Evolutionary conservation across 768 basidiomycete species (phyloP), one percentile per base, ranked within the genome.

Genomic region (Boletus subcaerulescens): DNA sequence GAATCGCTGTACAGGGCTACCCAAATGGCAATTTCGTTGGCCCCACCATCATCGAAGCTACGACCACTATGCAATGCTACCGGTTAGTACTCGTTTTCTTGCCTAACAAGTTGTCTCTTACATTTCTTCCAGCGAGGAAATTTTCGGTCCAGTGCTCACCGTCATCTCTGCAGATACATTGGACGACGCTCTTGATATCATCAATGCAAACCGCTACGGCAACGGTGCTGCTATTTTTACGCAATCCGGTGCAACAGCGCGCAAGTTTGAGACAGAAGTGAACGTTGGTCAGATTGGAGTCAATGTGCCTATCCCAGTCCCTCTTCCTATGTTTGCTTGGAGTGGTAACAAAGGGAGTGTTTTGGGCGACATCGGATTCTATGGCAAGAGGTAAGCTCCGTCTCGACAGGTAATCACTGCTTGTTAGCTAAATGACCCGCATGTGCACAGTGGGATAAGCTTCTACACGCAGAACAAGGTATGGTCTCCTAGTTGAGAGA

Each of bases 391-490:
- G 88, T 86, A 58, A 57, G 76, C 59, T 38, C 32, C 15, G 2
- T 53, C 41, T 10, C 14, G 3, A 12, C 32, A 45, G 12, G 8
- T 40, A 18, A 29, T 33, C 22, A 44, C 32, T 18, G n/a, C 17
- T 17, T 32, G 45, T 14, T 22, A 12, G 14, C 24, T 45, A 55
- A 41, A 51, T 52, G 22, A 60, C 20, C 9, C 26, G 48, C 18
- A 24, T 29, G 15, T 45, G 48, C 29, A 7, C 63, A 88, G 90
- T 59, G 95, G 91, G 24, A 81, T 98, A 73, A 91, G 91, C 70
- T 98, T 98, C 76, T 98, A 94, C 69, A 98, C 96, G 4, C 89
- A 94, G 71, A 88, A 93, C 71, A 98, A 97, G 85, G 88, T 83
- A 60, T 53, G 62, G 1, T 3, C 45, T 26, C n/a, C 52, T 36